Base-by-base conservation (phyloP, 169 alveolate species). In the Plasmodium falciparum region DNA sequence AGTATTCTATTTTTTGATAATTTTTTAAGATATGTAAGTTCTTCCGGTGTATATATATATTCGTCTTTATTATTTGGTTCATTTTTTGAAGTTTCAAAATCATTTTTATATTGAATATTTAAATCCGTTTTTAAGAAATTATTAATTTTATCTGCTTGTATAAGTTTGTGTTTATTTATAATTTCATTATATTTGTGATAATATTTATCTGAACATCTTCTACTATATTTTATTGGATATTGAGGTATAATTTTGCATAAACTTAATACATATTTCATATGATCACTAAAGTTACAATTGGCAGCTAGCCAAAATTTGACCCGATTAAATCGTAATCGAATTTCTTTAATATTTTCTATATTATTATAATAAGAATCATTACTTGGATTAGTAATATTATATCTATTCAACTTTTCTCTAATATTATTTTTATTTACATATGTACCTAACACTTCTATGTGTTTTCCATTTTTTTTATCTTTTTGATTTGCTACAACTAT, bases 391-490 rank as follows among this genome's bases (percentile, higher is more conserved):
- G 85, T 93, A 26, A 94, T 94, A 52, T 93, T 90, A 49, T 95
- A 93, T 13, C 95, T 93, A 49, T 90, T 92, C 52, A 76, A 76
- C 66, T 76, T 76, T 65, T 76, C 89, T 17, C 91, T 94, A 62
- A 89, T 91, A 50, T 89, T 61, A 58, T 95, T 95, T 47, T 88
- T 69, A 59, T 93, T 88, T 63, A 91, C 95, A 33, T 93, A 74
- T 59, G 95, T 91, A 20, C 96, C 96, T 22, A 94, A 90, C 20
- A 93, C 98, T 76, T 96, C 98, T 95, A 96, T 96, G 80, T 96
- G 98, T 85, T 96, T 96, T 39, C 98, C 98, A 76, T 96, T 95
- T 62, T 97, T 91, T 29, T 97, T 97, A 76, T 96, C 98, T 61
- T 97, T 80, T 73, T 95, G 98, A 58, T 96, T 96, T 12, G 97